These are phyloP conservation scores for Teunomyces tritomae DNA, from an alignment of 805 yeast species.

Conservation along the genomic window DNA sequence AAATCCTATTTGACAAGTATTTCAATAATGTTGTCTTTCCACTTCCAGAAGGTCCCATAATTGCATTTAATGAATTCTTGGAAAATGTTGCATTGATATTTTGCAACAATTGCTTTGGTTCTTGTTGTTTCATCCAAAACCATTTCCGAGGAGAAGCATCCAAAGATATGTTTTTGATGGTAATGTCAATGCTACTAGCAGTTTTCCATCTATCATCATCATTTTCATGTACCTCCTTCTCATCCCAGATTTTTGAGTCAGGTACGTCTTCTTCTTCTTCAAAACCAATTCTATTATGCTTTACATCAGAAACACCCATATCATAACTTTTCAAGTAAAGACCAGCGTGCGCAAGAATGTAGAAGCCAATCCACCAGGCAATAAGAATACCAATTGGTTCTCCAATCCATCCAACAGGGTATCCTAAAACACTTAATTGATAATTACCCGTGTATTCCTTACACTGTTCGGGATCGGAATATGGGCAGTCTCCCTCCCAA, in stretches of 20 bases:
- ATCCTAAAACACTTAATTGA: slow-evolving; percentile 19
- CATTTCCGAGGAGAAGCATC: slow-evolving; percentile 6
- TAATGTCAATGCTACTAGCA: neutral
- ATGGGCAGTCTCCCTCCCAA: slow-evolving; percentile 57
- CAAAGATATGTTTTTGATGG: slow-evolving; percentile 13
- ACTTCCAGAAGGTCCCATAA: slow-evolving; percentile 49
- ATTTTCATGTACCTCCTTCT: slow-evolving; percentile 6
- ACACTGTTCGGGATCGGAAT: slow-evolving; percentile 15
- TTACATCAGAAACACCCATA: slow-evolving; percentile 19
- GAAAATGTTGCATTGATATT: slow-evolving; percentile 29
- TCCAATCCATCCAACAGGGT: slow-evolving; percentile 21
- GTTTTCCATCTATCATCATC: neutral
- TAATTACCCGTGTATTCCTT: slow-evolving; percentile 20
- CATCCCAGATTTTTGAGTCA: slow-evolving; percentile 1
- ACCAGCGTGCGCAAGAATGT: slow-evolving; percentile 13
- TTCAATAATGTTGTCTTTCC: slow-evolving; percentile 43
- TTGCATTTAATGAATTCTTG: slow-evolving; percentile 36
- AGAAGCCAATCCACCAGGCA: slow-evolving; percentile 20
- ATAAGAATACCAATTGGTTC: slow-evolving; percentile 20
- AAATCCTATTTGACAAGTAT: slow-evolving; percentile 21
- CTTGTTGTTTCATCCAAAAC: slow-evolving; percentile 1
- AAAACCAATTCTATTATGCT: slow-evolving; percentile 18
- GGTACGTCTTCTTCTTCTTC: slow-evolving; percentile 11
- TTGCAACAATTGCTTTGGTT: slow-evolving; percentile 20
- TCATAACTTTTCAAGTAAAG: slow-evolving; percentile 20